phyloP scores from a whole-genome alignment of 2,329 filamentous ascomycete genomes.

The Penicillium rolfsii region DNA sequence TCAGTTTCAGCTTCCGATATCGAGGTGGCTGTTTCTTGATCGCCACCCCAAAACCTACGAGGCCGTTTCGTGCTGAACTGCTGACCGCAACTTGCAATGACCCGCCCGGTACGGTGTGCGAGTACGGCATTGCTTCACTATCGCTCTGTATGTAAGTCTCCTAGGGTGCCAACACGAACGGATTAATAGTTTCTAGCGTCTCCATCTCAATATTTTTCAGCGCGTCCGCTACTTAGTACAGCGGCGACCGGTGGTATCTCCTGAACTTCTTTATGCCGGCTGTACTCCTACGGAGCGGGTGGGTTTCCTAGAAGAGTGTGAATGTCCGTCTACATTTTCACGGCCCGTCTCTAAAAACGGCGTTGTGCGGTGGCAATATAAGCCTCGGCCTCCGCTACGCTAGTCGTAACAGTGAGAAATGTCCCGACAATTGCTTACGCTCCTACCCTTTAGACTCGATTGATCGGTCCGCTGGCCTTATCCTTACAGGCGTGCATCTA shows the following conservation, averaged over 20 bases:
- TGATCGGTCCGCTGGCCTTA: constrained; percentile 23
- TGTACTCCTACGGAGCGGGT: constrained; percentile 9
- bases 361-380: constrained; percentile 24
- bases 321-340: constrained; percentile 25
- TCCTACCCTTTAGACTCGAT: constrained; percentile 31
- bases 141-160: constrained; percentile 8
- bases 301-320: constrained; percentile 18
- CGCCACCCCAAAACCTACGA: background rate
- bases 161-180: constrained; percentile 12
- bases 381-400: constrained; percentile 31
- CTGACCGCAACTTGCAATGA: background rate
- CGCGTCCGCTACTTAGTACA: constrained; percentile 18
- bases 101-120: background rate
- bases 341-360: constrained; percentile 19
- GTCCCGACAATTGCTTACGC: constrained; percentile 31
- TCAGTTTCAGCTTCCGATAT: background rate
- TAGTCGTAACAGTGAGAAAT: constrained; percentile 29
- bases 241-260: constrained; percentile 16
- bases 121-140: constrained; percentile 2
- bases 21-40: background rate
- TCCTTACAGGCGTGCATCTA: constrained; percentile 29
- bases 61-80: background rate
- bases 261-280: constrained; percentile 24
- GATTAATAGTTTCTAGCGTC: constrained; percentile 14
- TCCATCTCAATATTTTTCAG: too few relatives aligned